These are phyloP conservation scores for Heliocybe sulcata DNA, from an alignment of 1,284 basidiomycete genomes.

Conservation along the genomic window DNA sequence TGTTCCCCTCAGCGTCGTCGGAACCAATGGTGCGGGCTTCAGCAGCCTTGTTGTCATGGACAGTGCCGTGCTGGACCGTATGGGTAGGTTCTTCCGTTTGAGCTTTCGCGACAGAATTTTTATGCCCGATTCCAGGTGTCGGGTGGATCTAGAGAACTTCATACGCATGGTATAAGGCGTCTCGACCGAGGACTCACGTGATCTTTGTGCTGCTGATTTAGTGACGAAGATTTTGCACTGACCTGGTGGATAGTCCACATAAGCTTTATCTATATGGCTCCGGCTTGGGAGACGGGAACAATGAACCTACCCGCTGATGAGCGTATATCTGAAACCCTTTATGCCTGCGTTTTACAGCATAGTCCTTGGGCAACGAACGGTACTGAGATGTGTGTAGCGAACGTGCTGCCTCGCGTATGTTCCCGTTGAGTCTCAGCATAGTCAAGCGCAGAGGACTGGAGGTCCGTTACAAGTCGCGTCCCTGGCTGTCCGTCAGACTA, in stretches of 20 bases:
- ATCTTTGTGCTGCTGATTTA: constrained; percentile 26
- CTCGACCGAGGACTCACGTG: constrained; percentile 20
- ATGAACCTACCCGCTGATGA: constrained; percentile 40
- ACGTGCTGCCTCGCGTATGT: too few species aligned
- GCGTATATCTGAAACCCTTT: constrained; percentile 44
- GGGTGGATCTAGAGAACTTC: constrained; percentile 31
- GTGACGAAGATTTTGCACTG: constrained; percentile 10
- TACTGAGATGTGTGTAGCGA: neutral
- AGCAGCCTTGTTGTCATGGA: too few species aligned
- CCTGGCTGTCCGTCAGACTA: too few species aligned
- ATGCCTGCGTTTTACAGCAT: constrained; percentile 48
- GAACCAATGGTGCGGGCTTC: constrained; percentile 22
- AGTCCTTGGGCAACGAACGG: constrained; percentile 34
- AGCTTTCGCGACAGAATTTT: constrained; percentile 34
- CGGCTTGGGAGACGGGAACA: too few species aligned
- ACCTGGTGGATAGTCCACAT: too few species aligned
- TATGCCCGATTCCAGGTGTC: constrained; percentile 38
- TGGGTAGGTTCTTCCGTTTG: constrained; percentile 28
- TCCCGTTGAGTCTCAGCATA: too few species aligned
- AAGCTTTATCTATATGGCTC: too few species aligned
- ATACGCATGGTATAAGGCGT: neutral
- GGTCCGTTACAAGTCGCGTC: too few species aligned
- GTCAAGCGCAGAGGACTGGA: neutral
- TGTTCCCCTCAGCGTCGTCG: neutral
- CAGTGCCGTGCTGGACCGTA: too few species aligned